These are phyloP conservation scores for Phoma herbarum DNA, from an alignment of 2,329 filamentous ascomycete species.

Conservation along the genomic window DNA sequence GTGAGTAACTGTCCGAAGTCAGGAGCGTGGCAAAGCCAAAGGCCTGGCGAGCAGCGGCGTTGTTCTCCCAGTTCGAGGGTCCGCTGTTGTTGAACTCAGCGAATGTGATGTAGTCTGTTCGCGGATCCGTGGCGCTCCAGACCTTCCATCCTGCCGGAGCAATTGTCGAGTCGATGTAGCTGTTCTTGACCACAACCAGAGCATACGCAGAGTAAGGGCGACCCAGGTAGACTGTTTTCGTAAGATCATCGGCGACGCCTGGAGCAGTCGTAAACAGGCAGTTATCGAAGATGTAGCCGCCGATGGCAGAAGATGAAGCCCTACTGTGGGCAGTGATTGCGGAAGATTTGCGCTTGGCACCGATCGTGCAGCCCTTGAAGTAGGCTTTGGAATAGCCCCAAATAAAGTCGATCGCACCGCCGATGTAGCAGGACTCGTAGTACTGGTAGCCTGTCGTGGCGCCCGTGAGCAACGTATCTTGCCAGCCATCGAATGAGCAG, in stretches of 20 bases:
- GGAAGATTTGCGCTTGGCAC: slow-evolving; percentile 50
- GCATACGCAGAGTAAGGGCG: slow-evolving; percentile 61
- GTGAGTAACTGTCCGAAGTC: slow-evolving; percentile 47
- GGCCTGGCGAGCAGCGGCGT: slow-evolving; percentile 46
- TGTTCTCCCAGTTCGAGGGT: slow-evolving; percentile 48
- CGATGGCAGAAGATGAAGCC: slow-evolving; percentile 34
- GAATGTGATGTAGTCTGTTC: slow-evolving; percentile 62
- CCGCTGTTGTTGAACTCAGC: slow-evolving; percentile 68
- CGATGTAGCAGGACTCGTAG: slow-evolving; percentile 64
- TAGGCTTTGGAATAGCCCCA: slow-evolving; percentile 63
- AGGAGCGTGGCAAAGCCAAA: slow-evolving; percentile 49
- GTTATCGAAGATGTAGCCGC: slow-evolving; percentile 64
- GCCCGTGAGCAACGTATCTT: slow-evolving; percentile 58
- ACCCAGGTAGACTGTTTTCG: slow-evolving; percentile 58
- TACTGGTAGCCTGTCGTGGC: slow-evolving; percentile 59
- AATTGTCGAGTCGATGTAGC: slow-evolving; percentile 61
- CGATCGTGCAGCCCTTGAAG: slow-evolving; percentile 60
- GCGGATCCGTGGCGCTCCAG: slow-evolving; percentile 61
- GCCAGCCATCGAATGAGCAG: slow-evolving; percentile 62
- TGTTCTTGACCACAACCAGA: slow-evolving; percentile 59
- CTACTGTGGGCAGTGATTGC: slow-evolving; percentile 39
- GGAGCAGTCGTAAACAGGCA: slow-evolving; percentile 54
- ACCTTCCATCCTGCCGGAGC: slow-evolving; percentile 65
- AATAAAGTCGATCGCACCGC: slow-evolving; percentile 66
- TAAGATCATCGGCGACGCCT: slow-evolving; percentile 43